Evolutionary conservation across 306 rosid genomes (phyloP), one percentile per base, ranked within the genome.

Genomic region (Lagenaria siceraria): DNA sequence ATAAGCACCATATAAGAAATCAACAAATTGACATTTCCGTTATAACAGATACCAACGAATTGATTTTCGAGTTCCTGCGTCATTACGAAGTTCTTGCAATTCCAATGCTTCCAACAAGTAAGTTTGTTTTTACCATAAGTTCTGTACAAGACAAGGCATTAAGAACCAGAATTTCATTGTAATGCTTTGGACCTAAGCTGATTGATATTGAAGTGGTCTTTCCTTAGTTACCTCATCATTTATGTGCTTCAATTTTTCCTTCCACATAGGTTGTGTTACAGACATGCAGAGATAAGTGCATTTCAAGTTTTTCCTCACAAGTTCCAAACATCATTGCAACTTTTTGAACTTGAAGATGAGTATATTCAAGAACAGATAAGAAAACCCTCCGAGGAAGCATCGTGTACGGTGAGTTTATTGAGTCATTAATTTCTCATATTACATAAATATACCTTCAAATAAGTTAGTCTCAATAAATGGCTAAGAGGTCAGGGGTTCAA

Each of bases 271-370:
- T 78, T 58, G 77, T 89, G 81, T 46, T 91, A 80, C 60, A 86
- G 88, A 82, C 91, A 91, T 88, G 87, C 70, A 79, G 97, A 92
- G 77, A 80, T 95, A 80, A 86, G 97, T 86, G 86, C 92, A 76
- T 95, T 95, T 78, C 90, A 86, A 76, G 87, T 88, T 76, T 95
- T 91, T 82, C 98, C 98, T 73, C 73, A 54, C 90, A 95, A 92
- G 92, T 80, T 90, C 77, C 97, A 92, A 83, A 95, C 97, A 21
- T 89, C 97, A 65, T 87, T 95, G 80, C 96, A 92, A 83, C 85
- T 95, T 21, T 89, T 89, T 70, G 98, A 92, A 80, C 94, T 95
- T 66, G 87, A 77, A 48, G 99, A 95, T 88, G 99, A 92, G 80
- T 92, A 90, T 81, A 88, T 95, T 86, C 97, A 92, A 81, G 81